Percentiles rank a stretch among this genome's conserved stretches.
Conservation (phyloP, 108 stramenopile genomes). For the Skeletonema grethae region DNA sequence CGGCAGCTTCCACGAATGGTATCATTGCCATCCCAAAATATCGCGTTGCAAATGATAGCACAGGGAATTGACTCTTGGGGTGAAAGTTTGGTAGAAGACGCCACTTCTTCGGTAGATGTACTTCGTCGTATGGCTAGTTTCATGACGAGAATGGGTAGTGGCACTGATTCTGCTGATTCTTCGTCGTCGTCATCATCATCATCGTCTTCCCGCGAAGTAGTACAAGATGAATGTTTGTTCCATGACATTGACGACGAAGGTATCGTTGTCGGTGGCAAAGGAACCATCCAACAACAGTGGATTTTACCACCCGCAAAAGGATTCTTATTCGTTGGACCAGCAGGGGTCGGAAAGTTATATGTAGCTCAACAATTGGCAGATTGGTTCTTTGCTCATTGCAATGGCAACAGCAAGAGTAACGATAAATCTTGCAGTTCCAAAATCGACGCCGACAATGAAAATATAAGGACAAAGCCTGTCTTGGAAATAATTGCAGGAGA, state of each 20-base stretch:
- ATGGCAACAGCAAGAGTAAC: background rate
- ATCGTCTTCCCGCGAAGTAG: background rate
- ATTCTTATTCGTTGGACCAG: constrained; percentile 30
- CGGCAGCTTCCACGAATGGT: constrained; percentile 2
- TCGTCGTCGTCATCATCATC: background rate
- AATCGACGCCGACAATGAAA: background rate
- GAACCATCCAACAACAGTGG: background rate
- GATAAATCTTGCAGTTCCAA: background rate
- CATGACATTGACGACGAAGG: background rate
- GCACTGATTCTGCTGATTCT: background rate
- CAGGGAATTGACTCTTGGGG: constrained; percentile 43
- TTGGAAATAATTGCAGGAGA: background rate
- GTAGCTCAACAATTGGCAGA: constrained; percentile 25
- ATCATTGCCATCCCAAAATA: constrained; percentile 35
- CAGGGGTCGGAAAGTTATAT: constrained; percentile 34
- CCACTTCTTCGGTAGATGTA: background rate
- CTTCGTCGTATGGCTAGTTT: background rate
- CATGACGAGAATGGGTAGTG: background rate
- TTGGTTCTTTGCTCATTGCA: constrained; percentile 34
- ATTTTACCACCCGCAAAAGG: constrained; percentile 42
- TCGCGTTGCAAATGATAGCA: constrained; percentile 36
- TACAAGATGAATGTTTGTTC: constrained; percentile 8
- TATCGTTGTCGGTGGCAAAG: constrained; percentile 6
- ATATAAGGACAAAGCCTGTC: background rate
- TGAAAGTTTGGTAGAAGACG: constrained; percentile 10